These are phyloP conservation scores for Xylaria sp. DNA, from an alignment of 2,329 filamentous ascomycete genomes.

Conservation along the genomic window DNA sequence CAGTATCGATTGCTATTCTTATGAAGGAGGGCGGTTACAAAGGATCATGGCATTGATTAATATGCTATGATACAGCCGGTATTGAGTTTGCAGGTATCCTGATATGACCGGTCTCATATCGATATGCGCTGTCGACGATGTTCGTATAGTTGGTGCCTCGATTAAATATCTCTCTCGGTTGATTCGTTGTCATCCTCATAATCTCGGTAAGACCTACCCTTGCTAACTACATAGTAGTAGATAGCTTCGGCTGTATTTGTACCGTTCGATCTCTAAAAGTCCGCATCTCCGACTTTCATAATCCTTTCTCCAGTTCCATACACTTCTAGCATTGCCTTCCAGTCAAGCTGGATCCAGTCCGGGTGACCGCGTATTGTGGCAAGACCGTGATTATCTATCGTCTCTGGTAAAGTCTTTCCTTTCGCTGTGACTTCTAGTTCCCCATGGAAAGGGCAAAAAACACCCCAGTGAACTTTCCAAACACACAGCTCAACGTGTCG, in stretches of 20 bases:
- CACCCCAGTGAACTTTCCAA: slow-evolving; percentile 49
- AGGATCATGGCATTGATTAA: neutral
- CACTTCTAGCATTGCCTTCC: slow-evolving; percentile 28
- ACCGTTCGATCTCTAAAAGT: slow-evolving; percentile 8
- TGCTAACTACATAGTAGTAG: neutral
- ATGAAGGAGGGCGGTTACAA: neutral
- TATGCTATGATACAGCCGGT: neutral
- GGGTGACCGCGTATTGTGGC: slow-evolving; percentile 37
- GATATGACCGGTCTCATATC: neutral
- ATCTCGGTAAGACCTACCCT: neutral
- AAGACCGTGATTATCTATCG: slow-evolving; percentile 37
- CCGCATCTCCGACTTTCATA: slow-evolving; percentile 30
- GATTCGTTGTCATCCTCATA: neutral
- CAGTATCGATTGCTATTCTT: neutral
- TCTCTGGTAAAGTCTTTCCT: slow-evolving; percentile 33
- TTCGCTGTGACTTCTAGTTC: slow-evolving; percentile 25
- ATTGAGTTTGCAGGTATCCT: too few species aligned
- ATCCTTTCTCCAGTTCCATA: slow-evolving; percentile 26
- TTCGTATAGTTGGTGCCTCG: neutral
- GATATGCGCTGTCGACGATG: slow-evolving; percentile 1
- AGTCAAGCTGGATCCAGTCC: slow-evolving; percentile 35
- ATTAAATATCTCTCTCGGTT: neutral
- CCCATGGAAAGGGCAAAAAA: slow-evolving; percentile 57
- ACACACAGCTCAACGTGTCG: slow-evolving; percentile 53
- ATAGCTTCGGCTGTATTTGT: neutral